These are phyloP conservation scores for Pyrenophora tritici-repentis DNA, from an alignment of 2,329 filamentous ascomycete species.

Conservation along the genomic window DNA sequence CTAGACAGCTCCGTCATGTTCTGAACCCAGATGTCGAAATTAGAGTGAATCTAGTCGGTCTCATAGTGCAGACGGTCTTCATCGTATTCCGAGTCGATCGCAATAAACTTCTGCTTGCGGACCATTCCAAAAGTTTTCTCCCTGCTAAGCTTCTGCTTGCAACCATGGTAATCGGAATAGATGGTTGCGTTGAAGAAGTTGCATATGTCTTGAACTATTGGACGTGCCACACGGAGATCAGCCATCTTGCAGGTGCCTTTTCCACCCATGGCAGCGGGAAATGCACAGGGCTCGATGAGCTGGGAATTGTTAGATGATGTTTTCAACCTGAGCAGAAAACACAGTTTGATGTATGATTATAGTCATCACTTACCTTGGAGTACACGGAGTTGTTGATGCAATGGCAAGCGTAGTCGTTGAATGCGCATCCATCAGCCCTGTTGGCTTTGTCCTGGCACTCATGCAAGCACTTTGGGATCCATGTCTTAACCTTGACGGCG, in stretches of 20 bases:
- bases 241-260: conserved; percentile 18
- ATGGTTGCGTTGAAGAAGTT: conserved; percentile 35
- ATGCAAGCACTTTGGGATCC: conserved; percentile 19
- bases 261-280: conserved; percentile 16
- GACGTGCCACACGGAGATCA: conserved; percentile 21
- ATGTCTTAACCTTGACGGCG: conserved; percentile 18
- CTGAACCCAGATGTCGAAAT: too few species aligned
- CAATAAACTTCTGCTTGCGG: conserved; percentile 10
- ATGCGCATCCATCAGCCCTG: conserved; percentile 25
- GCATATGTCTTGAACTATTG: conserved; percentile 27
- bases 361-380: conserved; percentile 20
- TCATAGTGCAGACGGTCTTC: too few species aligned
- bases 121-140: conserved; percentile 25
- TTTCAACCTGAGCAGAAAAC: too few species aligned
- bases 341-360: neutral
- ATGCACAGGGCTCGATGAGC: conserved; percentile 26
- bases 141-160: conserved; percentile 21
- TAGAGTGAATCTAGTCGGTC: too few species aligned
- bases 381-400: conserved; percentile 28
- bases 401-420: conserved; percentile 31
- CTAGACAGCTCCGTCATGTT: too few species aligned
- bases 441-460: conserved; percentile 27
- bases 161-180: conserved; percentile 21
- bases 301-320: conserved; percentile 7
- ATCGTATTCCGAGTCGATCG: neutral